Percentiles rank a stretch among this genome's conserved stretches.
Evolutionary conservation across 345 rosid genomes (phyloP).

Genomic region (Camelina sativa): DNA sequence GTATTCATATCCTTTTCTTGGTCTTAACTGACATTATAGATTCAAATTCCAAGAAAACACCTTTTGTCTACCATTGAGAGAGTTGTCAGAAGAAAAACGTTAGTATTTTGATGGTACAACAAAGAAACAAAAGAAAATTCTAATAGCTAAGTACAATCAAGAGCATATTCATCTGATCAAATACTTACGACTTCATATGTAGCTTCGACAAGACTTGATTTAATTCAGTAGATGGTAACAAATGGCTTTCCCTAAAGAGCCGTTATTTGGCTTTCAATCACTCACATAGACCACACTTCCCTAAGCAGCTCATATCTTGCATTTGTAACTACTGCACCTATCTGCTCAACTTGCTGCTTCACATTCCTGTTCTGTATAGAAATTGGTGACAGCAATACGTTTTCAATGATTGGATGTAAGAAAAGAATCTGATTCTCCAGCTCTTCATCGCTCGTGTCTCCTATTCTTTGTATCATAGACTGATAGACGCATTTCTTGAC

Average conservation of each 20-base stretch:
- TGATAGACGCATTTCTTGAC: slow-evolving; percentile 47
- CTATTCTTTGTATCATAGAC: slow-evolving; percentile 74
- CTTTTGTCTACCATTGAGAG: background rate
- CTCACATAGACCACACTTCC: slow-evolving; percentile 64
- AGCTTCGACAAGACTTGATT: slow-evolving; percentile 8
- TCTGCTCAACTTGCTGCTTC: slow-evolving; percentile 32
- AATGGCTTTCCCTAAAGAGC: background rate
- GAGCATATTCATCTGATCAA: background rate
- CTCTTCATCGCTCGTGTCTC: slow-evolving; percentile 88
- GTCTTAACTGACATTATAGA: background rate
- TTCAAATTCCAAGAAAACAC: background rate
- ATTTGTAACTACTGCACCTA: slow-evolving; percentile 37
- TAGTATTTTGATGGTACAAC: background rate
- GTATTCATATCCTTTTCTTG: background rate
- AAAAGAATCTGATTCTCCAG: slow-evolving; percentile 79
- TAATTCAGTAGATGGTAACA: background rate
- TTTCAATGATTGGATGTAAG: slow-evolving; percentile 59
- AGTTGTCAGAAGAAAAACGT: background rate
- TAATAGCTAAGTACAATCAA: background rate
- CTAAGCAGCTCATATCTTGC: slow-evolving; percentile 81
- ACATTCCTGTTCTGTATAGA: background rate
- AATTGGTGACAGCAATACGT: slow-evolving; percentile 19
- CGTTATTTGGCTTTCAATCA: background rate
- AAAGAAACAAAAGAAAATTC: background rate
- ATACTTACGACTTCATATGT: background rate